Evolutionary conservation across 2,329 filamentous ascomycete species (phyloP).

Genomic region (Talaromyces pinophilus): DNA sequence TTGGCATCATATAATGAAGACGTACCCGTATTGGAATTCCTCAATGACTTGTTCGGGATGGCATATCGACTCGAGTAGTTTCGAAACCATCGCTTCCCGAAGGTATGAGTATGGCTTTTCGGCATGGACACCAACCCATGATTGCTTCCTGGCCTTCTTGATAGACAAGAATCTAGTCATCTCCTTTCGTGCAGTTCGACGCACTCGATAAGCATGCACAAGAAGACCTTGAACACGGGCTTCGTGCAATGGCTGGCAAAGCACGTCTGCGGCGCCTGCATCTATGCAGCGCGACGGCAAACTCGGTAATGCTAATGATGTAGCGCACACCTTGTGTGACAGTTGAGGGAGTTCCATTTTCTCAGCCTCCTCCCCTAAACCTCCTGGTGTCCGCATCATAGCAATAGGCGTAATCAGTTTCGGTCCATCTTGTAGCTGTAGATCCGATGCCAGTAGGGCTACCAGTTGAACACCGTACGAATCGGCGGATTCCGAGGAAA

Average conservation of each 20-base stretch:
- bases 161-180: constrained; percentile 71
- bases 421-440: constrained; percentile 52
- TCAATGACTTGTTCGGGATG: constrained; percentile 64
- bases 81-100: constrained; percentile 86
- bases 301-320: constrained; percentile 50
- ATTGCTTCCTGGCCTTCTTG: constrained; percentile 76
- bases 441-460: constrained; percentile 51
- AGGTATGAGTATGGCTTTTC: constrained; percentile 86
- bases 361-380: constrained; percentile 12
- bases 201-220: constrained; percentile 79
- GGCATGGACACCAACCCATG: constrained; percentile 86
- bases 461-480: constrained; percentile 53
- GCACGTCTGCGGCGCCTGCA: constrained; percentile 81
- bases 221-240: constrained; percentile 74
- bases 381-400: constrained; percentile 39
- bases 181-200: constrained; percentile 73
- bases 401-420: constrained; percentile 55
- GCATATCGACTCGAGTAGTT: constrained; percentile 86
- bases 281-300: constrained; percentile 74
- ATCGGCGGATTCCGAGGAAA: constrained; percentile 48
- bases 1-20: constrained; percentile 13
- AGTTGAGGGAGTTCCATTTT: background rate
- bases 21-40: constrained; percentile 63
- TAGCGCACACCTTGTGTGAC: constrained; percentile 20
- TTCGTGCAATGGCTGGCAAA: constrained; percentile 74